phyloP scores from a whole-genome alignment of 441 rosid species.

The Rhodomyrtus psidioides region DNA sequence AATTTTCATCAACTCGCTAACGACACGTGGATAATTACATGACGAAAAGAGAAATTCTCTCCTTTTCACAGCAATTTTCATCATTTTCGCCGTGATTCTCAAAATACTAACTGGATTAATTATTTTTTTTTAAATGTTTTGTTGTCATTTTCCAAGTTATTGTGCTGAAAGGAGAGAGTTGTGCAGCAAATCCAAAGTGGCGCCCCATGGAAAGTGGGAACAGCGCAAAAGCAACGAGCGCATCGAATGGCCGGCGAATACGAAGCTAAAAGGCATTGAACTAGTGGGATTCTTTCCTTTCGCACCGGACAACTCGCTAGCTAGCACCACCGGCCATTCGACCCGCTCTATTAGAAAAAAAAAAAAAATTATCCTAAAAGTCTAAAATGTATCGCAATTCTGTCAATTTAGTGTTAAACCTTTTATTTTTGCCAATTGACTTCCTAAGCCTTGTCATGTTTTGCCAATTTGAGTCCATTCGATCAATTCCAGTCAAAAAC shows the following conservation, averaged over 20 bases:
- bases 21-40: not conserved
- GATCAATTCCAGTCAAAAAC: no score
- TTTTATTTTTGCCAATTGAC: no score
- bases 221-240: not conserved
- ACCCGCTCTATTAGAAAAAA: no score
- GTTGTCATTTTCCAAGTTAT: not conserved
- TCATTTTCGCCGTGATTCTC: no score
- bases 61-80: not conserved
- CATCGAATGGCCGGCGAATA: not conserved
- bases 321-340: not conserved
- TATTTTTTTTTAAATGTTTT: no score
- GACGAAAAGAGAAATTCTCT: no score
- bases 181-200: not conserved
- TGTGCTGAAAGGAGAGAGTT: not conserved
- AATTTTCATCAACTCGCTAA: not conserved
- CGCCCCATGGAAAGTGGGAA: not conserved
- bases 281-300: not conserved
- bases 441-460: no score
- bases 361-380: no score
- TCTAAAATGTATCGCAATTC: no score
- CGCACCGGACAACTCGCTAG: not conserved
- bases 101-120: no score
- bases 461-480: no score
- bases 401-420: no score
- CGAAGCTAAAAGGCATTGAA: not conserved